A percentile compares a stretch with the other conserved stretches of the same genome.
These are phyloP conservation scores for Metschnikowia kofuensis DNA, from an alignment of 805 yeast species.

Conservation along the genomic window DNA sequence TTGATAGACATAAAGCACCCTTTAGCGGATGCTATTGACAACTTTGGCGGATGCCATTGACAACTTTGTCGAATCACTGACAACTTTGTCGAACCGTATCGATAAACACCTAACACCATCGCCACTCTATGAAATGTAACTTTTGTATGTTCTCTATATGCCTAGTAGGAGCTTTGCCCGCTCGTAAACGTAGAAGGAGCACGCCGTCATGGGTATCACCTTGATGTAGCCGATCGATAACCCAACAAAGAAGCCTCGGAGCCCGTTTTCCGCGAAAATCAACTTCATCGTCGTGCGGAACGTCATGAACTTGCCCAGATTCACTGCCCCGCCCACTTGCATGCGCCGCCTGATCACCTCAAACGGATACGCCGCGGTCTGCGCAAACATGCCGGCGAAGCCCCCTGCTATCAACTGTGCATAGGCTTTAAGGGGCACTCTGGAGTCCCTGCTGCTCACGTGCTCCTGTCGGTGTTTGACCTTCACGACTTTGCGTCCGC, in stretches of 20 bases:
- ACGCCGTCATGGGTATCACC: constrained; percentile 96
- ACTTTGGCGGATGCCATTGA: too few relatives aligned
- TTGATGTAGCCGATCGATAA: constrained; percentile 92
- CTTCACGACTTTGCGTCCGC: constrained; percentile 18
- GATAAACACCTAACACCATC: not conserved
- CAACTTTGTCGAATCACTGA: too few relatives aligned
- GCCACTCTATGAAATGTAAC: not conserved
- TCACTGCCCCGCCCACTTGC: constrained; percentile 87
- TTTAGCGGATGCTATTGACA: too few relatives aligned
- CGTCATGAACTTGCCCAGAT: constrained; percentile 55
- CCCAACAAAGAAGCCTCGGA: constrained; percentile 90
- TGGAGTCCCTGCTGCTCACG: constrained; percentile 33
- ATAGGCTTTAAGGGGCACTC: constrained; percentile 78
- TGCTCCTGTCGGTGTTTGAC: constrained; percentile 15
- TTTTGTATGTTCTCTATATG: constrained; percentile 46
- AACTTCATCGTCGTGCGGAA: constrained; percentile 53
- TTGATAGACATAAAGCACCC: too few relatives aligned
- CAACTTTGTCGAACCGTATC: not conserved
- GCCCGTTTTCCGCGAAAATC: constrained; percentile 72
- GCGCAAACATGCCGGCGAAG: constrained; percentile 90
- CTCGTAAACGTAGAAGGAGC: constrained; percentile 93
- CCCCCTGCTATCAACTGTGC: constrained; percentile 96
- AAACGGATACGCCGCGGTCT: constrained; percentile 94
- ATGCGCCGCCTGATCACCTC: constrained; percentile 92
- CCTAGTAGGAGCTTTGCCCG: constrained; percentile 70